phyloP scores from a whole-genome alignment of 2,329 filamentous ascomycete species.

The Epicoccum nigrum region DNA sequence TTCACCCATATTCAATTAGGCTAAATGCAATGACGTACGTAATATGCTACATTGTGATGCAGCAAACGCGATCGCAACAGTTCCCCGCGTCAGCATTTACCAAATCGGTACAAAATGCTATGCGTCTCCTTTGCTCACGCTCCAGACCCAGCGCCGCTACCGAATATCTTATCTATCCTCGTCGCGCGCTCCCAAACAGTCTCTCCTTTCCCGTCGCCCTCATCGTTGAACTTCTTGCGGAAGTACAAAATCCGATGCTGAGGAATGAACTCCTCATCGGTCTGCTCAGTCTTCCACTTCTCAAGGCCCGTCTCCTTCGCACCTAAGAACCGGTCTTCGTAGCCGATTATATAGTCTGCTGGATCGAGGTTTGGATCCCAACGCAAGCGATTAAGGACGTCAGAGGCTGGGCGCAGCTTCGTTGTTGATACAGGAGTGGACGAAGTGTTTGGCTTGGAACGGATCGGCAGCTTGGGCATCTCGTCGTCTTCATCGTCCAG shows the following conservation, averaged over 20 bases:
- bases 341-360: slow-evolving; percentile 58
- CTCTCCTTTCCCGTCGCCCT: slow-evolving; percentile 30
- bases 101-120: neutral
- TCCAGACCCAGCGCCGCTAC: slow-evolving; percentile 44
- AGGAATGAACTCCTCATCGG: slow-evolving; percentile 63
- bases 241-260: slow-evolving; percentile 61
- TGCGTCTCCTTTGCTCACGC: neutral
- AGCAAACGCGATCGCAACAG: neutral
- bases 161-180: slow-evolving; percentile 56
- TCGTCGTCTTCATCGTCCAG: slow-evolving; percentile 22
- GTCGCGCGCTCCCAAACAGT: slow-evolving; percentile 59
- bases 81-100: neutral
- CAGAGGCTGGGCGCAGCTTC: slow-evolving; percentile 47
- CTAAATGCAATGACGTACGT: slow-evolving; percentile 8
- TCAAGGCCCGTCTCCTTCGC: slow-evolving; percentile 55
- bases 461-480: slow-evolving; percentile 23
- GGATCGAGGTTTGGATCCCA: slow-evolving; percentile 57
- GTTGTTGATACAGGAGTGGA: slow-evolving; percentile 29
- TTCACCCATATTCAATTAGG: neutral
- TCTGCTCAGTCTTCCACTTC: slow-evolving; percentile 61
- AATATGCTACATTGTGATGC: neutral
- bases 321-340: slow-evolving; percentile 60
- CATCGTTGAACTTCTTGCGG: slow-evolving; percentile 45
- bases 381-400: slow-evolving; percentile 57
- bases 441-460: slow-evolving; percentile 20